Conservation (phyloP, 2,329 filamentous ascomycete genomes). For the Paecilomyces sp. region DNA sequence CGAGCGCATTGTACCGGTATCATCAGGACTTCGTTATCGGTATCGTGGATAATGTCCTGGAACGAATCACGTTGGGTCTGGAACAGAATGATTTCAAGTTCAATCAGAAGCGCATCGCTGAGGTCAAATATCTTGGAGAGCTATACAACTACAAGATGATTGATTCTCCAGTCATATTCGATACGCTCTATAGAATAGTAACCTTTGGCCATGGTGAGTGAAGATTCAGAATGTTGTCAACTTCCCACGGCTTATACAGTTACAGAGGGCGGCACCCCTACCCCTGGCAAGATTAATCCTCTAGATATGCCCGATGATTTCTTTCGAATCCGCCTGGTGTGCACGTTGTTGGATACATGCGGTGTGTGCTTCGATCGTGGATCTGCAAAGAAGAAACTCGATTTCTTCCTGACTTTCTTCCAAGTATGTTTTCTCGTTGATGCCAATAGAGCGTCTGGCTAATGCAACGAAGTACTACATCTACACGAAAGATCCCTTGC, state of each 20-base stretch:
- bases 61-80: slow-evolving; percentile 78
- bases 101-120: slow-evolving; percentile 88
- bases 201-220: slow-evolving; percentile 75
- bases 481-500: slow-evolving; percentile 76
- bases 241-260: not conserved
- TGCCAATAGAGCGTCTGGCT: slow-evolving; percentile 4
- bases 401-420: slow-evolving; percentile 95
- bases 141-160: slow-evolving; percentile 97
- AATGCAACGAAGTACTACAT: slow-evolving; percentile 71
- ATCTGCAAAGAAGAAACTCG: slow-evolving; percentile 88
- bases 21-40: slow-evolving; percentile 84
- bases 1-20: slow-evolving; percentile 82
- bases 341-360: slow-evolving; percentile 86
- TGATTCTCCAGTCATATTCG: slow-evolving; percentile 91
- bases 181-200: slow-evolving; percentile 87
- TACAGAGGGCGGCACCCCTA: slow-evolving; percentile 65
- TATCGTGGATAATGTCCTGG: slow-evolving; percentile 87
- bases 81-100: slow-evolving; percentile 97
- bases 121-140: slow-evolving; percentile 93
- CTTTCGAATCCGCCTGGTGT: slow-evolving; percentile 86
- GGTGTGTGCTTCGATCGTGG: slow-evolving; percentile 95
- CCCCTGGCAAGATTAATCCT: slow-evolving; percentile 66
- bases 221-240: not conserved
- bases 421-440: slow-evolving; percentile 48
- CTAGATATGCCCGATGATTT: slow-evolving; percentile 90